phyloP scores from a whole-genome alignment of 139 green algal genomes.

The Gonium pectorale region DNA sequence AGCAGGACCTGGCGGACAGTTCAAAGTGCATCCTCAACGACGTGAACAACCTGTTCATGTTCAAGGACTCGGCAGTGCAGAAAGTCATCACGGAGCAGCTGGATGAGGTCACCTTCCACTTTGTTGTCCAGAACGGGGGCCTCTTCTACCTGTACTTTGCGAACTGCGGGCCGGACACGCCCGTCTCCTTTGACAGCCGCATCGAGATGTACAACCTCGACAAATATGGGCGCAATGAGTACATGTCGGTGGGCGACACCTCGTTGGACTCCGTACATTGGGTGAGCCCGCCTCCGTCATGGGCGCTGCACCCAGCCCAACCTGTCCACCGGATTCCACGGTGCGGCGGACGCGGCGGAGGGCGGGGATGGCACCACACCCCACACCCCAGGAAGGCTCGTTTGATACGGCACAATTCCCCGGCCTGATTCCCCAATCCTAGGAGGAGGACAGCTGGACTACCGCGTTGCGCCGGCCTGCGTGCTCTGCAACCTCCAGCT shows the following conservation, averaged over 20 bases:
- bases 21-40: conserved; percentile 58
- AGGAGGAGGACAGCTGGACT: too few species aligned
- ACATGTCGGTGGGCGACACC: conserved; percentile 91
- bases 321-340: too few species aligned
- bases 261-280: conserved; percentile 90
- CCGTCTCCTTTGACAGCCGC: conserved; percentile 76
- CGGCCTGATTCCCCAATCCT: too few species aligned
- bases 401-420: too few species aligned
- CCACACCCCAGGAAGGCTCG: too few species aligned
- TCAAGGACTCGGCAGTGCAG: conserved; percentile 59
- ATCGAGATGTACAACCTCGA: conserved; percentile 85
- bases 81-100: conserved; percentile 12
- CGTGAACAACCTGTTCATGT: conserved; percentile 56
- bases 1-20: conserved; percentile 48
- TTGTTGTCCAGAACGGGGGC: conserved; percentile 49
- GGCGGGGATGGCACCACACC: too few species aligned
- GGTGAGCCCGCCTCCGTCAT: too few species aligned
- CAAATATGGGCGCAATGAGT: conserved; percentile 77
- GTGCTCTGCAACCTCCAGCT: too few species aligned
- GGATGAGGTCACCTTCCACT: conserved; percentile 51
- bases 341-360: too few species aligned
- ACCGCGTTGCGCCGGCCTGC: too few species aligned
- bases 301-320: too few species aligned
- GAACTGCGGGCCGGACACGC: conserved; percentile 84
- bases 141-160: conserved; percentile 88